Conservation (phyloP, 139 green algal genomes). For the Volvox africanus region DNA sequence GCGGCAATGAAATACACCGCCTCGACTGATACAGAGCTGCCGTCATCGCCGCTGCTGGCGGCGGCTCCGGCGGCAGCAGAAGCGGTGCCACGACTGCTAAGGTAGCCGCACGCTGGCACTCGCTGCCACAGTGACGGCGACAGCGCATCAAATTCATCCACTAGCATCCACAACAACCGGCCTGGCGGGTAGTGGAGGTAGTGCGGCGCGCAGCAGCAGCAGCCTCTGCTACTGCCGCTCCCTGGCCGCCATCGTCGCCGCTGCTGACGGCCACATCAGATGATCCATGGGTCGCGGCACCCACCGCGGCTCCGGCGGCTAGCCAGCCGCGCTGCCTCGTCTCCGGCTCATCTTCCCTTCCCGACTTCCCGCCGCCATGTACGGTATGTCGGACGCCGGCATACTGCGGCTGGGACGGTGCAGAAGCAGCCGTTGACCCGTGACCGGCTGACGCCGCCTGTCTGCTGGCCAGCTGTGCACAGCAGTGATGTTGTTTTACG, state of each 20-base stretch:
- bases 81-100: neutral
- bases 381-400: neutral
- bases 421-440: neutral
- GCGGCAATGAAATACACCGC: neutral
- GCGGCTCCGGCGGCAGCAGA: neutral
- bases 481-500: too few relatives aligned
- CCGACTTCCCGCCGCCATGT: neutral
- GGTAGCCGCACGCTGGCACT: neutral
- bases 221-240: neutral
- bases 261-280: neutral
- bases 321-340: too few relatives aligned
- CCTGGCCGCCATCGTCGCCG: neutral
- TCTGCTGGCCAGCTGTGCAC: neutral
- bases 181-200: conserved; percentile 44
- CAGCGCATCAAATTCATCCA: neutral
- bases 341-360: neutral
- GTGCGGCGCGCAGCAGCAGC: neutral
- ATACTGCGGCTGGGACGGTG: conserved; percentile 27
- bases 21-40: neutral
- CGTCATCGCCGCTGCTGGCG: neutral
- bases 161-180: conserved; percentile 42
- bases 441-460: neutral
- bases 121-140: neutral
- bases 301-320: neutral
- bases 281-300: neutral